Base-by-base conservation (phyloP, 2,329 filamentous ascomycete genomes). In the Fusarium veterinarium region DNA sequence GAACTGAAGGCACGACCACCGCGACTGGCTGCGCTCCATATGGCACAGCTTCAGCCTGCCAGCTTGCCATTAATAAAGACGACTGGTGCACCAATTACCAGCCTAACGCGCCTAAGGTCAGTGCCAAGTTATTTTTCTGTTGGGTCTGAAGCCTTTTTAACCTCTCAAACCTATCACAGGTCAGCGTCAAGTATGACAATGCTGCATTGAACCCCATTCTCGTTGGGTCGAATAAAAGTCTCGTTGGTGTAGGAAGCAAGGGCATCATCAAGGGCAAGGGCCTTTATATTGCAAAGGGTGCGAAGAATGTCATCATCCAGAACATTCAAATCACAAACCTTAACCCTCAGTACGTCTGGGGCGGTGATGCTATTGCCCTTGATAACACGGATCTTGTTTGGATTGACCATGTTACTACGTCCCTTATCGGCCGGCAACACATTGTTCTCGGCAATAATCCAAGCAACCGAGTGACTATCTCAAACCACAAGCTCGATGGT, bases 71-170 rank as follows among this genome's bases (percentile, higher is more conserved):
- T 77, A 88, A 91, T 82, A 83, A 88, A 80, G 81, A 90, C 75
- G 75, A 84, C 76, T 89, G 87, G 86, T 91, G 89, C 80, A 82
- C 78, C 64, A 90, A 90, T 81, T 88, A 91, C 79, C 83, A 91
- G 79, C 81, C 59, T 11, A 81, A 83, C 28, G 86, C 87, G 2
- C 84, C 86, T n/a, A 83, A 82, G 45, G 83, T 83, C 20, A 81
- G 81, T 12, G 84, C 81, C 37, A 81, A 75, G 0, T 6, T 48
- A 30, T 6, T 4, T 11, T 12, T n/a, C 4, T n/a, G 6, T 11
- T 30, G 6, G 3, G 2, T 0, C 7, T 10, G 6, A 11, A 30
- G 1, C 13, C 19, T 3, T n/a, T 31, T 10, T 49, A 33, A 49
- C 20, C 8, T 17, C 45, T 13, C 8, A 23, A 23, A 0, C 0